Base-by-base conservation (phyloP, 208 protist species). In the Porcisia hertigi region DNA sequence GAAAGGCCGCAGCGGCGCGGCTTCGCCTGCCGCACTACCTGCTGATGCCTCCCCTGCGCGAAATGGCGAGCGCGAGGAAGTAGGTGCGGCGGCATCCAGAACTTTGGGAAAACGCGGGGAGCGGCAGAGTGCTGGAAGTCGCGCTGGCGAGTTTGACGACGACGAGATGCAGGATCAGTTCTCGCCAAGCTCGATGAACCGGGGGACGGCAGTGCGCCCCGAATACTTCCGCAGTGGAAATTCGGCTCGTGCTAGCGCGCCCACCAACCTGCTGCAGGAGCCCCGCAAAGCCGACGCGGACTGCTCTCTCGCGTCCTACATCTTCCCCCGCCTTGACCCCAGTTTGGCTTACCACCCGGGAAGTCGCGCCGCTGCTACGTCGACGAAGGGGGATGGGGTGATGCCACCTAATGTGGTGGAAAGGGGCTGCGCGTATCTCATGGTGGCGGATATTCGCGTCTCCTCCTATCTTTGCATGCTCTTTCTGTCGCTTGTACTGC, bases 291-390 rank as follows among this genome's bases (percentile, higher is more conserved):
- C 75, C 2, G 67, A 64, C 58, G 75, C 77, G 67, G 76, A 80
- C 59, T 79, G 71, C 60, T 65, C 71, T 23, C 71, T 69, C 16
- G 20, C 79, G 5, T 58, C 66, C 1, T 86, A 86, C 71, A 45
- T 85, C 36, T 86, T 85, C 49, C 88, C 88, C 0, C 88, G 88
- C n/a, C 63, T 92, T 14, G 80, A 92, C 57, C 62, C 75, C 0
- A 74, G 62, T n/a, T 69, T 92, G 36, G 79, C 78, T 20, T 59
- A 88, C 64, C 67, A 85, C 59, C 66, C 75, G 9, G 69, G 79
- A 58, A 59, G 60, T 3, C 71, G 70, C 76, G 69, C 64, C 34
- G 30, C 53, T 4, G 64, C 36, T 1, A 54, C 70, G 0, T 45
- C 74, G 30, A 59, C 39, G 14, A 83, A 80, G 69, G 39, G 41